Base-by-base conservation (phyloP, 2,329 filamentous ascomycete species). In the Ophiostoma novo-ulmi region DNA sequence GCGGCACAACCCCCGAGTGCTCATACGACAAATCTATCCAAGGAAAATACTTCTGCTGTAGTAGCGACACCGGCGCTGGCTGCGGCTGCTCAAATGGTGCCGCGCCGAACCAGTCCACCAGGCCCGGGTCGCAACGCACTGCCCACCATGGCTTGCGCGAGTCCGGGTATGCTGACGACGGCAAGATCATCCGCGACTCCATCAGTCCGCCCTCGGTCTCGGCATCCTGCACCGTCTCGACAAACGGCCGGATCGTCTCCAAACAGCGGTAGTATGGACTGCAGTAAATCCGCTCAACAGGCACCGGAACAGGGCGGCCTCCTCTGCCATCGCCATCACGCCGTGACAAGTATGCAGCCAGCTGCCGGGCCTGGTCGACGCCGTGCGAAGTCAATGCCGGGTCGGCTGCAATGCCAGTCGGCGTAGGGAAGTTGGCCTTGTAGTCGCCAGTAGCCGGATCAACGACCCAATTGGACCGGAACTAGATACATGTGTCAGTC, bases 81-180 rank as follows among this genome's bases (percentile, higher is more conserved):
- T 85, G 84, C 0, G 95, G 95, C 58, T 71, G 95, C 70, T 91
- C 85, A 79, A 97, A 97, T 72, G 88, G 88, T 20, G 94, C 93
- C 67, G 88, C 85, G 36, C 95, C 95, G 78, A 95, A 98, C 90
- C 95, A 98, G 82, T 99, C 95, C 73, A 92, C 90, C 55, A 89
- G 76, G 14, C 86, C 87, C 70, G 82, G 80, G 75, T 89, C 87
- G 67, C 83, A 84, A 48, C 85, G 82, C 72, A 89, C 84, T 55
- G 77, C 79, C 71, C 80, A 75, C 36, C 77, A 73, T 20, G 75
- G 70, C 17, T 67, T 17, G 14, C 22, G 13, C 39, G 55, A 17
- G 1, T n/a, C 41, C 14, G 69, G 38, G 22, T 17, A 67, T 4
- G 65, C n/a, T 8, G 22, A 26, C 22, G 65, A 41, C 38, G 65